phyloP scores from a whole-genome alignment of 164 flowering plant species.

The Vitis rupestris region DNA sequence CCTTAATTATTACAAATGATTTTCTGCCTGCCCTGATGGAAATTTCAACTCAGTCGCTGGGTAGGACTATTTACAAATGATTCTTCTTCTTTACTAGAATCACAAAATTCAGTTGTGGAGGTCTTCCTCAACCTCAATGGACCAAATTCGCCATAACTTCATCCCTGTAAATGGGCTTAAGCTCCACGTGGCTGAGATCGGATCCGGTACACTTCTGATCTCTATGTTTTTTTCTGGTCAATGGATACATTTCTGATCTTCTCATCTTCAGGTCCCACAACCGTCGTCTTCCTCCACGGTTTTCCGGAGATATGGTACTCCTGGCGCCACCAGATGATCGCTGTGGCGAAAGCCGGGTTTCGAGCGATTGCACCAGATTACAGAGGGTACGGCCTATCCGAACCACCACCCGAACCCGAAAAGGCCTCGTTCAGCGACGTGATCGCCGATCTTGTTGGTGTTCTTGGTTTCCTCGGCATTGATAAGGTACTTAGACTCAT shows the following conservation, averaged over 20 bases:
- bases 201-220: constrained; percentile 19
- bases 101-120: too few relatives aligned
- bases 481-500: constrained; percentile 27
- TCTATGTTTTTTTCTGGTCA: background rate
- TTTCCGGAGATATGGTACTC: constrained; percentile 76
- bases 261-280: constrained; percentile 25
- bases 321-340: constrained; percentile 69
- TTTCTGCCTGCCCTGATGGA: too few relatives aligned
- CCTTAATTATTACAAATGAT: too few relatives aligned
- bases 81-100: too few relatives aligned
- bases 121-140: constrained; percentile 24
- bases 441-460: constrained; percentile 29
- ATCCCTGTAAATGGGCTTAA: constrained; percentile 38
- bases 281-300: constrained; percentile 56
- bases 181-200: constrained; percentile 57
- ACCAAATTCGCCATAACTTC: constrained; percentile 44
- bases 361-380: constrained; percentile 45
- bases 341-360: constrained; percentile 45
- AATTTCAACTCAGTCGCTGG: too few relatives aligned
- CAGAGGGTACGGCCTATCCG: constrained; percentile 49
- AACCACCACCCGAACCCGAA: constrained; percentile 37
- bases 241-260: background rate
- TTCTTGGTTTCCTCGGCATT: constrained; percentile 34
- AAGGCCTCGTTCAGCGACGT: constrained; percentile 35
- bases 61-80: too few relatives aligned